Conservation (phyloP, 768 basidiomycete genomes). For the Mycena sanguinolenta region DNA sequence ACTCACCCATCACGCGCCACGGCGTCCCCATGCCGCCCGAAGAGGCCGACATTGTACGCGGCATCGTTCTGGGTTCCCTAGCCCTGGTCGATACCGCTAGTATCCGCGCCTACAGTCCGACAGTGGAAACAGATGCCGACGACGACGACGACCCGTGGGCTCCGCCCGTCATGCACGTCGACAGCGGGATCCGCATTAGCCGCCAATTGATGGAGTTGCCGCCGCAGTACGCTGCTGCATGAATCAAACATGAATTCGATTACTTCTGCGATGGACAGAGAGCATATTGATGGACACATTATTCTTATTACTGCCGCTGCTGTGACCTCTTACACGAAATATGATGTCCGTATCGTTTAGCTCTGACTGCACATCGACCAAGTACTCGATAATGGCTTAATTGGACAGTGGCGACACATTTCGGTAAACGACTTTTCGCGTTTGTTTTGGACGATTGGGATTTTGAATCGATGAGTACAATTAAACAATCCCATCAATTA, state of each 20-base stretch:
- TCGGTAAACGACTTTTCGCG: too few species aligned
- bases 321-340: too few species aligned
- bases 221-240: constrained; percentile 23
- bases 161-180: constrained; percentile 21
- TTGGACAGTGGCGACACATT: too few species aligned
- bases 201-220: constrained; percentile 32
- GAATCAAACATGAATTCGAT: neutral
- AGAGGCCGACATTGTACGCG: constrained; percentile 29
- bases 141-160: constrained; percentile 6
- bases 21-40: constrained; percentile 30
- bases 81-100: neutral
- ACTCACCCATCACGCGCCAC: constrained; percentile 35
- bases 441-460: too few species aligned
- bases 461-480: too few species aligned
- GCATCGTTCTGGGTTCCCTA: constrained; percentile 16
- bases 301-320: too few species aligned
- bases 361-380: too few species aligned
- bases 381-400: too few species aligned
- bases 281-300: too few species aligned
- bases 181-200: constrained; percentile 32
- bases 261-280: neutral
- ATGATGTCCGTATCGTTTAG: too few species aligned
- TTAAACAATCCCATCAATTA: too few species aligned
- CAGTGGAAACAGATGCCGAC: neutral
- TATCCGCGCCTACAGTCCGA: neutral